Evolutionary conservation across 2,329 filamentous ascomycete genomes (phyloP), one percentile per base, ranked within the genome.

Genomic region (Teratosphaeria nubilosa): DNA sequence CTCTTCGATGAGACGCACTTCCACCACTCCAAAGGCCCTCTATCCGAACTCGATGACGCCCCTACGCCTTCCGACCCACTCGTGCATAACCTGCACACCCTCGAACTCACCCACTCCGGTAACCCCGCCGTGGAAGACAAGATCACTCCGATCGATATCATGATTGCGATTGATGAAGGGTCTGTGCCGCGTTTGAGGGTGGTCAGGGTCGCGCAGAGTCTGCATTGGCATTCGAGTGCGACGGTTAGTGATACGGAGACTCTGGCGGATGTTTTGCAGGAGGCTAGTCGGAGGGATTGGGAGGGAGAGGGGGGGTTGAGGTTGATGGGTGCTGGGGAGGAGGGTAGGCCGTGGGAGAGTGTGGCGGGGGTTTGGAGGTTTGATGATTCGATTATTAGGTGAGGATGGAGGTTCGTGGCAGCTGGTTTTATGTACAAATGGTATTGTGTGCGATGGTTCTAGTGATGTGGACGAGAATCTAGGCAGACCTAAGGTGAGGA

Each of bases 121-220:
- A 69, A 71, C n/a, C 41, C 62, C 51, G 74, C 62, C 60, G 61
- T 72, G 0, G 53, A 55, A 22, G 68, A 72, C 56, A 71, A 73
- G 50, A 74, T 78, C 57, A 70, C 68, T 1, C 69, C 75, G 1
- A 71, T 74, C 1, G 76, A 78, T 56, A 61, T 78, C 20, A 70
- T 74, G 55, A 67, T 71, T 6, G 64, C 75, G 14, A 66, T 78
- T 11, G 73, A 76, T 51, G 72, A 75, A 56, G 71, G 74, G 0
- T 72, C 64, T 1, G 61, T 78, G 0, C 75, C 75, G 1, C 63
- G 68, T 2, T 58, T 78, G 60, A 65, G 74, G 16, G 68, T 65
- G n/a, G 60, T 78, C 41, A 62, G 65, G 32, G 70, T 76, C 9
- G 72, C 72, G 5, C 66, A 66, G 61, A 73, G 69, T 51, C 63